Evolutionary conservation across 352 stramenopile genomes (phyloP).

Genomic region (Phytophthora syringae): DNA sequence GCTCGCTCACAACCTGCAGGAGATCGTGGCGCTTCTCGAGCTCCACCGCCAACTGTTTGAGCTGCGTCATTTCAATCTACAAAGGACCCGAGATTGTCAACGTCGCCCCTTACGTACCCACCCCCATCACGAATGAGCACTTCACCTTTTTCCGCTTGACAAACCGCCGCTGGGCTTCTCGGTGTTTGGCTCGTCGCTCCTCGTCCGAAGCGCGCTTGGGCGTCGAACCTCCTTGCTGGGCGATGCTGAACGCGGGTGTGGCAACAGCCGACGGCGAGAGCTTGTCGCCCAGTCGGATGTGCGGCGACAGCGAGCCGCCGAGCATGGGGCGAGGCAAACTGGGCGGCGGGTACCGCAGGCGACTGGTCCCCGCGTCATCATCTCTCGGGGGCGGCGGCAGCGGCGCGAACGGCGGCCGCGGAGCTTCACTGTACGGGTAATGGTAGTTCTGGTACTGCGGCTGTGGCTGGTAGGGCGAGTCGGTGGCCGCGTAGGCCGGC

Average conservation of each 20-base stretch:
- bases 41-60: slow-evolving; percentile 39
- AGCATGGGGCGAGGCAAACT: slow-evolving; percentile 31
- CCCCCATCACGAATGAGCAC: not conserved
- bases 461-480: not conserved
- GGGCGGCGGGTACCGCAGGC: slow-evolving; percentile 27
- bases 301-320: slow-evolving; percentile 25
- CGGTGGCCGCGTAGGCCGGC: slow-evolving; percentile 13
- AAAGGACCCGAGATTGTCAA: not conserved
- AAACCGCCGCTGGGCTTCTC: slow-evolving; percentile 56
- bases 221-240: slow-evolving; percentile 6
- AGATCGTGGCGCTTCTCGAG: slow-evolving; percentile 44
- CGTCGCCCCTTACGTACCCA: no score
- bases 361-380: not conserved
- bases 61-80: slow-evolving; percentile 45
- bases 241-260: slow-evolving; percentile 19
- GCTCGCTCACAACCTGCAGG: slow-evolving; percentile 32
- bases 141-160: slow-evolving; percentile 62
- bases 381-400: slow-evolving; percentile 27
- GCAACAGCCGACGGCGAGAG: slow-evolving; percentile 5
- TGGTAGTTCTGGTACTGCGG: slow-evolving; percentile 33
- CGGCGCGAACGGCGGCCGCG: slow-evolving; percentile 31
- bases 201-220: slow-evolving; percentile 49
- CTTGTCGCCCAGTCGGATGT: slow-evolving; percentile 21
- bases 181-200: slow-evolving; percentile 59
- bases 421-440: slow-evolving; percentile 24